phyloP scores from a whole-genome alignment of 208 protist species.

The Wallacemonas sp. region DNA sequence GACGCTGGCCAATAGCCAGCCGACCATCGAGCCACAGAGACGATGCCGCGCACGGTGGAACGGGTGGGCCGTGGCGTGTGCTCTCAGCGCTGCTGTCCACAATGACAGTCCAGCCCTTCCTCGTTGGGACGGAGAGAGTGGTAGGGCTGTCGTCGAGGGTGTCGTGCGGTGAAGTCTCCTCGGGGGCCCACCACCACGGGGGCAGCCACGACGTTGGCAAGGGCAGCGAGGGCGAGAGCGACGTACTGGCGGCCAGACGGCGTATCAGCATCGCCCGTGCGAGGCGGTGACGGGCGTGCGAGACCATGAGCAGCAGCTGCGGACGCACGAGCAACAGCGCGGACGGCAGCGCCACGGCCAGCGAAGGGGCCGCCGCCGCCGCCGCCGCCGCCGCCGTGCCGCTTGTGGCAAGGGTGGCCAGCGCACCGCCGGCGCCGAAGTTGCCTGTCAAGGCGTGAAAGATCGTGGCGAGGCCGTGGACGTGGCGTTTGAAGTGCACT shows the following conservation, averaged over 20 bases:
- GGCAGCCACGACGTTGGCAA: constrained; percentile 12
- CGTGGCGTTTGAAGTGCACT: constrained; percentile 24
- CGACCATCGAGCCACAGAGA: too few relatives aligned
- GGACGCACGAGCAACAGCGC: constrained; percentile 35
- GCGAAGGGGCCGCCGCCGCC: constrained; percentile 20
- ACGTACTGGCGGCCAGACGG: not conserved
- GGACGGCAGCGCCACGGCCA: constrained; percentile 31
- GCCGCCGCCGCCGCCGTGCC: constrained; percentile 9
- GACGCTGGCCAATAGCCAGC: too few relatives aligned
- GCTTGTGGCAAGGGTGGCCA: constrained; percentile 11
- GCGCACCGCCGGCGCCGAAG: constrained; percentile 27
- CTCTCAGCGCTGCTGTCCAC: not conserved
- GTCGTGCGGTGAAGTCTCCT: not conserved
- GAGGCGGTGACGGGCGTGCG: constrained; percentile 7
- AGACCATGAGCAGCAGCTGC: constrained; percentile 23
- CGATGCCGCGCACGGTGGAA: too few relatives aligned
- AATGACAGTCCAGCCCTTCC: not conserved
- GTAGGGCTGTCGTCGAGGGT: too few relatives aligned
- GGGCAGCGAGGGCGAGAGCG: not conserved
- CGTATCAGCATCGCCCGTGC: constrained; percentile 11
- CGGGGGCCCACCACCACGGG: not conserved
- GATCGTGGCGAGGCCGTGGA: constrained; percentile 36
- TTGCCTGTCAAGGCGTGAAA: constrained; percentile 60
- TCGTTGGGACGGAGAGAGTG: too few relatives aligned
- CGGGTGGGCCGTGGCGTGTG: too few relatives aligned